Percentiles rank a stretch among this genome's conserved stretches.
Evolutionary conservation across 83 land plant genomes (phyloP).

Genomic region (Picea abies): DNA sequence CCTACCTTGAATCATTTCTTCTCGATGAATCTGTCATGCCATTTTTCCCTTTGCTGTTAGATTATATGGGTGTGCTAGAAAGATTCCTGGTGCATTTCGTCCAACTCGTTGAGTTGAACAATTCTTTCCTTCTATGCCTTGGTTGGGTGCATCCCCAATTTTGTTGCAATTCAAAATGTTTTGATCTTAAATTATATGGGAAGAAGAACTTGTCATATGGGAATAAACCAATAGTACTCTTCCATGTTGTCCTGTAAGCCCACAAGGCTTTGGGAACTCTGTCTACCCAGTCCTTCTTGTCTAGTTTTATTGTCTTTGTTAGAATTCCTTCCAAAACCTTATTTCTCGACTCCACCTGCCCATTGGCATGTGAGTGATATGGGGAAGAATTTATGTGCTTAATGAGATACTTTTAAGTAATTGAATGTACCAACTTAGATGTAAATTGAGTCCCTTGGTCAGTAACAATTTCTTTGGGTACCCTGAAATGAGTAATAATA

Average conservation of each 20-base stretch:
- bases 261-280: not conserved
- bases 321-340: not conserved
- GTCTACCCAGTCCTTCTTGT: not conserved
- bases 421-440: not conserved
- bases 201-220: not conserved
- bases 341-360: not conserved
- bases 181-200: not conserved
- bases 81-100: too few relatives aligned
- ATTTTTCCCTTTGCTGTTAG: too few relatives aligned
- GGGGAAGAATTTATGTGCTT: not conserved
- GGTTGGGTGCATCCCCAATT: not conserved
- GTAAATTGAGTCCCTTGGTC: not conserved
- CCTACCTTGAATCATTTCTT: too few relatives aligned
- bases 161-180: not conserved
- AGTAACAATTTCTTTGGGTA: not conserved
- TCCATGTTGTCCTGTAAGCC: not conserved
- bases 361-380: not conserved
- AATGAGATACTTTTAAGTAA: not conserved
- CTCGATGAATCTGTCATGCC: too few relatives aligned
- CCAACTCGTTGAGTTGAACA: too few relatives aligned
- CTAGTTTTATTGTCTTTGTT: not conserved
- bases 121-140: too few relatives aligned
- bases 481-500: too few relatives aligned
- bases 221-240: not conserved
- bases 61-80: too few relatives aligned